Evolutionary conservation across 306 rosid genomes (phyloP), one percentile per base, ranked within the genome.

Genomic region (Lathyrus tuberosus): DNA sequence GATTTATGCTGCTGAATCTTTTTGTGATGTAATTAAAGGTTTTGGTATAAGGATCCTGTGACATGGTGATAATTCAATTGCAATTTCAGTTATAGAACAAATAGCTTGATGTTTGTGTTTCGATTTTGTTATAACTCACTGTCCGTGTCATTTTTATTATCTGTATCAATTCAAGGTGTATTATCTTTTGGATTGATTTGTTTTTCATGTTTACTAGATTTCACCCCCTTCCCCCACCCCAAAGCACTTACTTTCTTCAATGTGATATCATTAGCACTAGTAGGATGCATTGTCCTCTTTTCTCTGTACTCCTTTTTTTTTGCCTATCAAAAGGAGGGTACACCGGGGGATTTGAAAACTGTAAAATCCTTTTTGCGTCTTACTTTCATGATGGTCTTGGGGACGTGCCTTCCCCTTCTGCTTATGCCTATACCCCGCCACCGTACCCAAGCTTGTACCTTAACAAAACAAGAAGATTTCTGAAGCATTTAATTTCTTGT

Each of bases 401-500:
- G 22, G 38, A 18, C 20, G 40, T 0, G 1, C 69, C 40, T 20
- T 42, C 18, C 35, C 38, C 24, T 41, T 22, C 41, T 22, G 13
- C 10, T 1, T 4, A 31, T 31, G 38, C 54, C 67, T 46, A 2
- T 5, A 20, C 62, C 38, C 38, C 10, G 5, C 10, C 38, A 57
- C 18, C 5, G 3, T 28, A 12, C 11, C 62, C 10, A 9, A 54
- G 37, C 3, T 48, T 71, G 41, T 31, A 49, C 28, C 6, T 20
- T 9, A 52, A 14, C 16, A 30, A 16, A 64, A 53, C 33, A 40
- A 37, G 17, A 30, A 30, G 35, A 17, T 8, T 44, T 31, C 38
- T 65, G 60, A 30, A 43, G 28, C 42, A 43, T 56, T 65, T 20
- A 4, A 18, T 75, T 16, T 53, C 60, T 7, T 16, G 15, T 52